Evolutionary conservation across 192 early-diverging fungal species (phyloP).

Genomic region (Coemansia reversa): DNA sequence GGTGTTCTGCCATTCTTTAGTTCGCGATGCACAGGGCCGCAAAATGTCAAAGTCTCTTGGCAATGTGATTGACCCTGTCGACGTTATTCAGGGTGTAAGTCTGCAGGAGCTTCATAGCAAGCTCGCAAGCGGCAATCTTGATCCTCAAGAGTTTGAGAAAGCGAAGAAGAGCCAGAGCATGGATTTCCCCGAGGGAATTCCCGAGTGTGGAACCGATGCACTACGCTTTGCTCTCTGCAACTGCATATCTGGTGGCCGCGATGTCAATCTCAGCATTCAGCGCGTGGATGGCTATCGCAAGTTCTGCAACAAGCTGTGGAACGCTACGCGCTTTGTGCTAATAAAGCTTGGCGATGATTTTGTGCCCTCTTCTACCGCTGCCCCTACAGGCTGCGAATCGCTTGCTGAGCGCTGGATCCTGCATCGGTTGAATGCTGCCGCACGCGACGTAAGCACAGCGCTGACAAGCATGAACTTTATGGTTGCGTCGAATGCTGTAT

Average conservation of each 20-base stretch:
- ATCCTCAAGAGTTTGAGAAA: conserved; percentile 82
- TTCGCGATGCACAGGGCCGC: conserved; percentile 96
- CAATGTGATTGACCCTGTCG: conserved; percentile 97
- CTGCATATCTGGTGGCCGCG: conserved; percentile 75
- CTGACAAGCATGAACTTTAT: conserved; percentile 89
- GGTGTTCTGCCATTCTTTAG: conserved; percentile 97
- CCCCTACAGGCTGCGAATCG: conserved; percentile 75
- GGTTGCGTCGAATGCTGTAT: conserved; percentile 79
- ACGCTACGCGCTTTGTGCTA: conserved; percentile 93
- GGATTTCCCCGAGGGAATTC: conserved; percentile 96
- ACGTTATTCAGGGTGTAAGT: conserved; percentile 92
- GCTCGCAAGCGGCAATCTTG: conserved; percentile 84
- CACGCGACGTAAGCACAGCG: conserved; percentile 70
- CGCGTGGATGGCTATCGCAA: conserved; percentile 99
- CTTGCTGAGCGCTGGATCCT: conserved; percentile 93
- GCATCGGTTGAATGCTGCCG: conserved; percentile 80
- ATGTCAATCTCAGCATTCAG: conserved; percentile 91
- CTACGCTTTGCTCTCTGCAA: conserved; percentile 80
- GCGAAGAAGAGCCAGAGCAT: conserved; percentile 81
- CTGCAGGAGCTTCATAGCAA: conserved; percentile 75
- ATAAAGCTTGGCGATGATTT: conserved; percentile 93
- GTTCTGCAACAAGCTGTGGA: conserved; percentile 99
- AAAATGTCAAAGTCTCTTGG: conserved; percentile 98
- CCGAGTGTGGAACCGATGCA: conserved; percentile 96
- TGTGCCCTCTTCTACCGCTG: conserved; percentile 60